Conservation (phyloP, 129 eudicot genomes). For the Chrysanthemum seticuspe region DNA sequence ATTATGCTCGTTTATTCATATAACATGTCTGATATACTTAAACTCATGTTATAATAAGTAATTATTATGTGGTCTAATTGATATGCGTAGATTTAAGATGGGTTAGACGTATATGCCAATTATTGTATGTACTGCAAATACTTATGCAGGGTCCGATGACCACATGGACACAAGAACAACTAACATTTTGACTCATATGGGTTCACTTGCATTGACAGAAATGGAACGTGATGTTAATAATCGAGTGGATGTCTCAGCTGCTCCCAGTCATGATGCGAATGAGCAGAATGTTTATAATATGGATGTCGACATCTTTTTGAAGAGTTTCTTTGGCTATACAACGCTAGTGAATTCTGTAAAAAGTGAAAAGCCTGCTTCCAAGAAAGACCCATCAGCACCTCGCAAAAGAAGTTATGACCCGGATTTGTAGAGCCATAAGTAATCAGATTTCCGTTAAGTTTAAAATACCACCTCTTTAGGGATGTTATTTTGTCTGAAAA, state of each 20-base stretch:
- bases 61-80: neutral
- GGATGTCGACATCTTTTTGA: slow-evolving; percentile 66
- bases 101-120: slow-evolving; percentile 28
- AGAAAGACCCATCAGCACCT: slow-evolving; percentile 60
- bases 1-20: slow-evolving; percentile 16
- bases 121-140: too few species aligned
- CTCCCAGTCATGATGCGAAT: slow-evolving; percentile 45
- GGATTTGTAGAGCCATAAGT: slow-evolving; percentile 24
- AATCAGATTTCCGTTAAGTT: neutral
- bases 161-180: too few species aligned
- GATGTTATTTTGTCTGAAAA: neutral
- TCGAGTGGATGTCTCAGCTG: too few species aligned
- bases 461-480: neutral
- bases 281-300: slow-evolving; percentile 28
- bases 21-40: neutral
- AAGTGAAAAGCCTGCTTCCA: slow-evolving; percentile 51
- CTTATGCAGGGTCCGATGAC: too few species aligned
- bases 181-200: too few species aligned
- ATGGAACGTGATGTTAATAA: too few species aligned
- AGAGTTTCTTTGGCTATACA: slow-evolving; percentile 60
- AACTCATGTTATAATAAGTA: neutral
- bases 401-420: slow-evolving; percentile 76
- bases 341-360: slow-evolving; percentile 63
- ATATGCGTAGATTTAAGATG: neutral
- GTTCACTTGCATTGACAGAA: too few species aligned